Base-by-base conservation (phyloP, 352 stramenopile species). In the Globisporangium alternatum region DNA sequence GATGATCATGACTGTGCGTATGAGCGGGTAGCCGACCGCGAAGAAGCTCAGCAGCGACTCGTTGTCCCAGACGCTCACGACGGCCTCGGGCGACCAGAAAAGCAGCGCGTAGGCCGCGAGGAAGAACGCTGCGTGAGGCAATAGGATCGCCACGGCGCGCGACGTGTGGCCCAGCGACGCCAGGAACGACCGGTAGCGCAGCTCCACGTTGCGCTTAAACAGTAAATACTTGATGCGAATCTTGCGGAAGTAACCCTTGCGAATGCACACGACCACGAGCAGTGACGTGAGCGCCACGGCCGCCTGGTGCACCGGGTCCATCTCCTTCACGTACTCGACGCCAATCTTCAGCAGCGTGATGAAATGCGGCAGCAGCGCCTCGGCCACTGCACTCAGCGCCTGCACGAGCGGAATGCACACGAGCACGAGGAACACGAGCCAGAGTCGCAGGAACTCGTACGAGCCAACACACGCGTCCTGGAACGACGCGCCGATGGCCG, bases 81-180 rank as follows among this genome's bases (percentile, higher is more conserved):
- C 68, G 1, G 76, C n/a, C 0, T 66, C 52, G 1, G 86, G 84
- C 39, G 79, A 68, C 73, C 73, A 90, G 56, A 76, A 78, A 7
- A 92, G 61, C 51, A 85, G 69, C 30, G 77, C 74, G 56, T 90
- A 92, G 6, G 80, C 81, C 9, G 77, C 60, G 13, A 69, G 64
- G 55, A 91, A 84, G 48, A 91, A 93, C 31, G 89, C 58, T 13
- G 68, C 64, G 43, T 95, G 87, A 17, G 87, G 87, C 48, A 95
- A 45, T 9, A 85, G 64, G n/a, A 91, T 75, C 10, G 80, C 86
- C 0, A 72, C 69, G 8, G 81, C 25, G 4, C 85, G 80, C 54
- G 83, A 91, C 62, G 91, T 89, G 64, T 79, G 73, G 61, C 71
- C 89, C 17, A 95, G 70, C 60, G 84, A 91, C 10, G 62, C 67